Evolutionary conservation across 306 rosid species (phyloP).

Genomic region (Parietaria judaica): DNA sequence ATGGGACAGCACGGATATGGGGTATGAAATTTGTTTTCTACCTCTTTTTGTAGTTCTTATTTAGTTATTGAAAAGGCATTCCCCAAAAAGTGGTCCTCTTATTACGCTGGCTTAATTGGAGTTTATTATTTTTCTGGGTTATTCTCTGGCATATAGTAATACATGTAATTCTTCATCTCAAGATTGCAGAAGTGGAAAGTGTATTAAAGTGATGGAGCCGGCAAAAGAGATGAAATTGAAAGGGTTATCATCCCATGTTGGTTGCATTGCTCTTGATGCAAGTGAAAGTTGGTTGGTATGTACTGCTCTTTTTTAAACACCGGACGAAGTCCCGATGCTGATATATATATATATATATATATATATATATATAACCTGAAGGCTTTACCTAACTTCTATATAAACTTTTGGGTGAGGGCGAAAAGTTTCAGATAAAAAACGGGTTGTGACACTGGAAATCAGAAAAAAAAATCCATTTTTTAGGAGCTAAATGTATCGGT

Average conservation of each 20-base stretch:
- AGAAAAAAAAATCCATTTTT: too few species aligned
- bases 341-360: too few species aligned
- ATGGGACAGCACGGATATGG: constrained; percentile 83
- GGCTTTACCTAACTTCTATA: too few species aligned
- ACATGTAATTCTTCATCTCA: constrained; percentile 14
- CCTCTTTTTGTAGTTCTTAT: constrained; percentile 1
- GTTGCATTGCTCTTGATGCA: constrained; percentile 74
- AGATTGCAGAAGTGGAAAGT: constrained; percentile 90
- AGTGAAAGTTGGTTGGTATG: constrained; percentile 98
- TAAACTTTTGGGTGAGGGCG: too few species aligned
- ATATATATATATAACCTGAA: too few species aligned
- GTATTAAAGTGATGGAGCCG: constrained; percentile 56
- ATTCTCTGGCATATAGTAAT: neutral
- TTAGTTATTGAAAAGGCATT: too few species aligned
- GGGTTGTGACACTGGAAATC: too few species aligned
- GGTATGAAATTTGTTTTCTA: constrained; percentile 38
- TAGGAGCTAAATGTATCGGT: too few species aligned
- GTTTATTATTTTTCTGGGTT: neutral
- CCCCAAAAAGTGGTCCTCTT: neutral
- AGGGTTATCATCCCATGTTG: constrained; percentile 52
- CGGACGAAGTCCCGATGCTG: neutral
- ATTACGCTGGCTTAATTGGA: neutral
- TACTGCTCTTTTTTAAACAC: constrained; percentile 10
- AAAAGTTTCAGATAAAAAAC: too few species aligned
- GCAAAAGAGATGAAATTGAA: constrained; percentile 43